A percentile compares a stretch with the other conserved stretches of the same genome.
phyloP scores from a whole-genome alignment of 2,329 filamentous ascomycete species.

The Arthroderma sp. region DNA sequence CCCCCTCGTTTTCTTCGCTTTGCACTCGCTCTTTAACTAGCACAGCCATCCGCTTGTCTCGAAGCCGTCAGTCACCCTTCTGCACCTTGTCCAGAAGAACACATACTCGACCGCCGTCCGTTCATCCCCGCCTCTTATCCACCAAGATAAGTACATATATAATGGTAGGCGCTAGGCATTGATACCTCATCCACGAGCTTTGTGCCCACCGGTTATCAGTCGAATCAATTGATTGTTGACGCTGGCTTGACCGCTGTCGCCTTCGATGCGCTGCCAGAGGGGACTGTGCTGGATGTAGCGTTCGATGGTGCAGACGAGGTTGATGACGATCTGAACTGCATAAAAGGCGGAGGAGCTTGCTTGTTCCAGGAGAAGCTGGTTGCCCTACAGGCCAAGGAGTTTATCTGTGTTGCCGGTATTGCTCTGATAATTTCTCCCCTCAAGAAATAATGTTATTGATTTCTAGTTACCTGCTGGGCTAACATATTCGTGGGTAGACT shows the following conservation, averaged over 20 bases:
- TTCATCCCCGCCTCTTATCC: background rate
- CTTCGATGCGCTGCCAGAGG: constrained; percentile 60
- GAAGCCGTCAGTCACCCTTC: background rate
- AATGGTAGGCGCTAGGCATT: constrained; percentile 31
- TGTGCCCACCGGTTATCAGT: constrained; percentile 85
- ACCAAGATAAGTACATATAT: constrained; percentile 10
- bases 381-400: constrained; percentile 68
- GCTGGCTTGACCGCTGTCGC: constrained; percentile 66
- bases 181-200: constrained; percentile 57
- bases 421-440: constrained; percentile 12
- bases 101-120: background rate
- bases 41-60: background rate
- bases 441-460: background rate
- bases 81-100: background rate
- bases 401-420: constrained; percentile 73
- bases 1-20: background rate
- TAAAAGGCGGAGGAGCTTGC: constrained; percentile 96
- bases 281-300: constrained; percentile 63
- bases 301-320: constrained; percentile 98
- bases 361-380: constrained; percentile 97
- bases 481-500: constrained; percentile 45
- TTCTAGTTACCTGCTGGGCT: too few relatives aligned
- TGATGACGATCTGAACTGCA: constrained; percentile 85
- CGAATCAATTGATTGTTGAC: constrained; percentile 68
- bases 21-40: background rate